Base-by-base conservation (phyloP, 2,329 filamentous ascomycete genomes). In the Fusarium chlamydosporum region DNA sequence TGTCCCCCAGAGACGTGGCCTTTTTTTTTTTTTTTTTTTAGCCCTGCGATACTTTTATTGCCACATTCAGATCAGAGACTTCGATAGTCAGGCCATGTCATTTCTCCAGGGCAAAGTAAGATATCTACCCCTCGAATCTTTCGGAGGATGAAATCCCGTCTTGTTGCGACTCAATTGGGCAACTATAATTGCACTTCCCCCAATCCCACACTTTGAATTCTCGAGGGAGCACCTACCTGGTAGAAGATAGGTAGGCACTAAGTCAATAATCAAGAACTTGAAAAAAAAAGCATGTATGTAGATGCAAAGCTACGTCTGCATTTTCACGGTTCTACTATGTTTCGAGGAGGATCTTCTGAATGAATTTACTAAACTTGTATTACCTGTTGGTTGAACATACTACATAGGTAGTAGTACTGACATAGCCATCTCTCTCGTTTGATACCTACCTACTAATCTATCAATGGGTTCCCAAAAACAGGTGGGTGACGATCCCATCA, bases 141-240 rank as follows among this genome's bases (percentile, higher is more conserved):
- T 69, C 67, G 67, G 67, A 70, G 35, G 43, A 53, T 71, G 43
- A 45, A 56, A 70, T 33, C 59, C 67, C 67, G 67, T 65, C 18
- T 31, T 35, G 33, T 68, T 56, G 55, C 34, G 45, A 38, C 67
- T 71, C 45, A 41, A 71, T 68, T 52, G 55, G 67, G 67, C 35
- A 65, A 71, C 37, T 65, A 11, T 55, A 38, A 48, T 38, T 65
- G 55, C 59, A 61, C 35, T 54, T 60, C 38, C 60, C 60, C 61
- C 54, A 41, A 45, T 62, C n/a, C n/a, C 37, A 38, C 52, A 35
- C 34, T 38, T 46, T 27, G 12, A 35, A 48, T 60, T 63, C 43
- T 31, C 46, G 16, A 26, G 41, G 43, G 23, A 23, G 23, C 5
- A 23, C 23, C 23, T 23, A 23, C 23, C 23, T 23, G 23, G 23